Conservation (phyloP, 169 alveolate genomes). For the Condylostoma magnum region DNA sequence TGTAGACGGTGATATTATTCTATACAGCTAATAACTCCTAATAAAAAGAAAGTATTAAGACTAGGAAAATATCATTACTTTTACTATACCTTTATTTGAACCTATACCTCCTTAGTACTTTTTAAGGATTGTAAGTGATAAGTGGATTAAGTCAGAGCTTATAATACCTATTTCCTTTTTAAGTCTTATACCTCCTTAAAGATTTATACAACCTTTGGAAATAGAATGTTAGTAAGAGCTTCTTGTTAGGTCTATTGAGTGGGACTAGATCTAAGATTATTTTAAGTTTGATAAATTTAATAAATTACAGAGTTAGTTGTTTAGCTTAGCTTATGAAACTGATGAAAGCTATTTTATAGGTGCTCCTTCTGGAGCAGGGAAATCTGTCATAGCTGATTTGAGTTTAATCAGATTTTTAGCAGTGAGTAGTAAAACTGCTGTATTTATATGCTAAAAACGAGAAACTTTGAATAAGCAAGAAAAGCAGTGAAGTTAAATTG, state of each 20-base stretch:
- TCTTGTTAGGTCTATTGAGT: conserved; percentile 86
- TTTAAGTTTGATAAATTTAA: conserved; percentile 61
- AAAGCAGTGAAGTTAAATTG: conserved; percentile 43
- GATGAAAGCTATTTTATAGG: conserved; percentile 90
- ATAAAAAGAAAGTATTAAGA: conserved; percentile 61
- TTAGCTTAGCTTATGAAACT: conserved; percentile 60
- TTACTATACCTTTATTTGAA: conserved; percentile 96
- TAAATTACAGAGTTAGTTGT: conserved; percentile 74
- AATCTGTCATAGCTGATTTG: conserved; percentile 89
- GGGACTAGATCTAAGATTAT: conserved; percentile 80
- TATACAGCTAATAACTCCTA: conserved; percentile 91
- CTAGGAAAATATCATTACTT: conserved; percentile 84
- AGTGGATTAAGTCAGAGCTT: conserved; percentile 88
- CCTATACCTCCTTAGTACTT: conserved; percentile 95
- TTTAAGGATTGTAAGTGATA: conserved; percentile 95
- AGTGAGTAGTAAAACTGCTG: conserved; percentile 46
- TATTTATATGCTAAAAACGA: neutral
- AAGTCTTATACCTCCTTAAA: conserved; percentile 92
- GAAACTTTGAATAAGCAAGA: conserved; percentile 37
- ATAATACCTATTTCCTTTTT: conserved; percentile 85
- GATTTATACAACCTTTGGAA: conserved; percentile 91
- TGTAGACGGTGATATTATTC: conserved; percentile 93
- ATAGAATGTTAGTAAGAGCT: conserved; percentile 94
- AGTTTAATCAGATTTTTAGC: conserved; percentile 67
- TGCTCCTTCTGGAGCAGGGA: conserved; percentile 92